Evolutionary conservation across 768 basidiomycete genomes (phyloP).

Genomic region (Rhodotorula toruloides): DNA sequence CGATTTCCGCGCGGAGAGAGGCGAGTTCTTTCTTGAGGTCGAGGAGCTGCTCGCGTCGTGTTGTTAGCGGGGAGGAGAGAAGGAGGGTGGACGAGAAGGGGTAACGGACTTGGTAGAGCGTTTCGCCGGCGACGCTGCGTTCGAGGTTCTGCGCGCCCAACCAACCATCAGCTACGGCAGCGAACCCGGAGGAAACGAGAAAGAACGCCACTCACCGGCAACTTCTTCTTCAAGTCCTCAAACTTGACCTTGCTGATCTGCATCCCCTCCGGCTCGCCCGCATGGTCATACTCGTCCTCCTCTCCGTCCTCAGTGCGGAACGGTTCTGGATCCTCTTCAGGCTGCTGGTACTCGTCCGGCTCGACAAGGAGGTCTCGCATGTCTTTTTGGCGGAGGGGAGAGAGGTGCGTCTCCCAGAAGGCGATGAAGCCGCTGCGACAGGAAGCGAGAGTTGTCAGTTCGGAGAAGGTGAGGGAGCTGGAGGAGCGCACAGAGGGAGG

Average conservation of each 20-base stretch:
- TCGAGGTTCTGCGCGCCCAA: background rate
- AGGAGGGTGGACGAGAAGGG: background rate
- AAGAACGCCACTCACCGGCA: constrained; percentile 21
- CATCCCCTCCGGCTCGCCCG: constrained; percentile 41
- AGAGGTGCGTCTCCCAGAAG: constrained; percentile 47
- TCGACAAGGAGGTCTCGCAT: constrained; percentile 17
- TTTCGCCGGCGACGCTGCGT: constrained; percentile 14
- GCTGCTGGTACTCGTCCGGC: constrained; percentile 19
- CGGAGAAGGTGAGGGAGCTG: too few species aligned
- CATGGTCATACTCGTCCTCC: constrained; percentile 19
- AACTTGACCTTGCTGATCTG: constrained; percentile 46
- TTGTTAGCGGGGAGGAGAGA: too few species aligned
- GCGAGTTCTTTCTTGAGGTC: constrained; percentile 42
- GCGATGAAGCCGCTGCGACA: constrained; percentile 43
- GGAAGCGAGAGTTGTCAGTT: background rate
- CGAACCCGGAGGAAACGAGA: background rate
- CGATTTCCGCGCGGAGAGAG: constrained; percentile 40
- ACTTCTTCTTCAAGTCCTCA: constrained; percentile 41
- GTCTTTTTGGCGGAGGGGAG: constrained; percentile 11
- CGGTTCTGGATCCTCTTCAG: constrained; percentile 29
- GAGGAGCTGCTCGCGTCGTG: background rate
- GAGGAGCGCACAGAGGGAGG: constrained; percentile 41
- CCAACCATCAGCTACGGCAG: background rate
- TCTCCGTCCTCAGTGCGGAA: constrained; percentile 1
- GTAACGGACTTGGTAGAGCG: constrained; percentile 12